Evolutionary conservation across 257 asterid genomes (phyloP).

Genomic region (Cynanchum wilfordii): DNA sequence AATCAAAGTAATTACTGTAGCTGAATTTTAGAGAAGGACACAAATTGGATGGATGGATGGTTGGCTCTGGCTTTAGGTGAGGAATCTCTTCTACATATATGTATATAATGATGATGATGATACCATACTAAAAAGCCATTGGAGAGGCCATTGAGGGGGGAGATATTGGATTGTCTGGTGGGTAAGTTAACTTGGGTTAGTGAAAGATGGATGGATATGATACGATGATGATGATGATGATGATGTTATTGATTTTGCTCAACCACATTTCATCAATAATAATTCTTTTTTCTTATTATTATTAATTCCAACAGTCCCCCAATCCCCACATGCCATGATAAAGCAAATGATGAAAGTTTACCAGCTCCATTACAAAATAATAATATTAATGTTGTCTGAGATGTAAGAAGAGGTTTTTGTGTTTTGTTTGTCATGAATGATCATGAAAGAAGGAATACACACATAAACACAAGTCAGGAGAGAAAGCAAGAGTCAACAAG

Average conservation of each 20-base stretch:
- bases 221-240: constrained; percentile 40
- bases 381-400: too few relatives aligned
- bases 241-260: constrained; percentile 41
- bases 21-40: constrained; percentile 23
- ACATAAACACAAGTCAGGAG: too few relatives aligned
- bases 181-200: constrained; percentile 32
- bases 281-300: background rate
- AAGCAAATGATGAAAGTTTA: background rate
- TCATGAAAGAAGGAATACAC: too few relatives aligned
- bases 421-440: too few relatives aligned
- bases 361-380: constrained; percentile 5
- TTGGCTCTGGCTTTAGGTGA: constrained; percentile 27
- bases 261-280: constrained; percentile 43
- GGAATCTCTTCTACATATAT: constrained; percentile 28
- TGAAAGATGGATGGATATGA: constrained; percentile 34
- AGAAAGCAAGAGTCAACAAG: constrained; percentile 9
- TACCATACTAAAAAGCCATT: constrained; percentile 37
- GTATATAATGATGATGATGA: constrained; percentile 42
- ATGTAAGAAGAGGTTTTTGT: too few relatives aligned
- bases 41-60: constrained; percentile 24
- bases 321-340: background rate
- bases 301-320: too few relatives aligned
- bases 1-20: constrained; percentile 21
- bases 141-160: constrained; percentile 44
- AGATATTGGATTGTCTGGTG: constrained; percentile 34